Evolutionary conservation across 306 rosid species (phyloP).

Genomic region (Heteromeles arbutifolia): DNA sequence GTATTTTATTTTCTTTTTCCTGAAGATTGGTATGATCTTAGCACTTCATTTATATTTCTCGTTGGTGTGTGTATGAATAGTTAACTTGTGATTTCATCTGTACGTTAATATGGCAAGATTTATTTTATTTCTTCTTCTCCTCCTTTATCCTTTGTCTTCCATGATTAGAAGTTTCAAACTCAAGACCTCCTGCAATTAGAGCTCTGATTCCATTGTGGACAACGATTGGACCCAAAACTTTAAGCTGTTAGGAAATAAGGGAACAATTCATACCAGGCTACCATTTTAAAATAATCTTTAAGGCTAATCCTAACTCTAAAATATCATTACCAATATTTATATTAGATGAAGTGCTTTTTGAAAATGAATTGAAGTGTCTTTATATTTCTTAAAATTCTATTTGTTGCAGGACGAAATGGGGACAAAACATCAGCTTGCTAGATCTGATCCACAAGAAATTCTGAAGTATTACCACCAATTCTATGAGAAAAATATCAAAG

Average conservation of each 20-base stretch:
- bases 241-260: background rate
- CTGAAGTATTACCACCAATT: conserved; percentile 47
- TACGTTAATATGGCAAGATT: background rate
- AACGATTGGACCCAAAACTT: background rate
- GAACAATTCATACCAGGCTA: background rate
- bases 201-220: background rate
- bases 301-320: background rate
- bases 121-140: background rate
- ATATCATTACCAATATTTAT: background rate
- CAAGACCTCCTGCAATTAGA: background rate
- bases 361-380: background rate
- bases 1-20: background rate
- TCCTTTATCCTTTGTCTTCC: background rate
- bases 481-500: conserved; percentile 53
- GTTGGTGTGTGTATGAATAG: background rate
- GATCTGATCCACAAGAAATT: conserved; percentile 53
- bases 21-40: conserved; percentile 13
- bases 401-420: conserved; percentile 57
- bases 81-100: background rate
- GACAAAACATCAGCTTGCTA: conserved; percentile 15
- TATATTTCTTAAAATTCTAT: background rate
- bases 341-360: background rate
- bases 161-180: background rate
- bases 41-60: background rate
- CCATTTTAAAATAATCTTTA: background rate